These are phyloP conservation scores for Leishmania tropica DNA, from an alignment of 208 protist genomes.

Conservation along the genomic window DNA sequence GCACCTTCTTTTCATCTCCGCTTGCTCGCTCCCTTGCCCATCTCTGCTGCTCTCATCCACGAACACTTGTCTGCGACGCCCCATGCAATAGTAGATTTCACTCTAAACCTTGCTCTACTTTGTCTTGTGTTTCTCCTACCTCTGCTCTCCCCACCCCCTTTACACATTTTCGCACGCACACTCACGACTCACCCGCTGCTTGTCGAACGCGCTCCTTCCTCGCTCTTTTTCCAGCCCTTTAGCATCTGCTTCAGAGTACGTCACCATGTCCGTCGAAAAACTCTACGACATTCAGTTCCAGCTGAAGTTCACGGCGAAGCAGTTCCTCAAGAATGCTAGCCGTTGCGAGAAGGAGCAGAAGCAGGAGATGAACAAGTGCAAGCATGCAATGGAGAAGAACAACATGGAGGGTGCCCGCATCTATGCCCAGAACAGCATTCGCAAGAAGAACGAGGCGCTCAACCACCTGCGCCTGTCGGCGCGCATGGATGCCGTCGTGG, in stretches of 20 bases:
- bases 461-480: slow-evolving; percentile 96
- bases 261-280: slow-evolving; percentile 75
- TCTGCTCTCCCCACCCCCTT: neutral
- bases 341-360: slow-evolving; percentile 95
- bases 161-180: neutral
- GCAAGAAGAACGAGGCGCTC: slow-evolving; percentile 97
- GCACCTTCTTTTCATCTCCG: neutral
- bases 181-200: neutral
- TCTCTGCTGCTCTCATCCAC: neutral
- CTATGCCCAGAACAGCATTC: slow-evolving; percentile 98
- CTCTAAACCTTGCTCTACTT: neutral
- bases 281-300: slow-evolving; percentile 95
- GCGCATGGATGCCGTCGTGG: slow-evolving; percentile 96
- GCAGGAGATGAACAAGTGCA: slow-evolving; percentile 92
- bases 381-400: slow-evolving; percentile 96
- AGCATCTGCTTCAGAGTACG: neutral
- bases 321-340: slow-evolving; percentile 88
- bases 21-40: neutral
- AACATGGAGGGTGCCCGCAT: slow-evolving; percentile 98
- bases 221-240: neutral
- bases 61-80: neutral
- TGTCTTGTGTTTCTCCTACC: neutral
- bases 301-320: slow-evolving; percentile 96
- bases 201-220: slow-evolving; percentile 8
- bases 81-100: neutral